Conservation (phyloP, 345 rosid species). For the Melaleuca alternifolia region DNA sequence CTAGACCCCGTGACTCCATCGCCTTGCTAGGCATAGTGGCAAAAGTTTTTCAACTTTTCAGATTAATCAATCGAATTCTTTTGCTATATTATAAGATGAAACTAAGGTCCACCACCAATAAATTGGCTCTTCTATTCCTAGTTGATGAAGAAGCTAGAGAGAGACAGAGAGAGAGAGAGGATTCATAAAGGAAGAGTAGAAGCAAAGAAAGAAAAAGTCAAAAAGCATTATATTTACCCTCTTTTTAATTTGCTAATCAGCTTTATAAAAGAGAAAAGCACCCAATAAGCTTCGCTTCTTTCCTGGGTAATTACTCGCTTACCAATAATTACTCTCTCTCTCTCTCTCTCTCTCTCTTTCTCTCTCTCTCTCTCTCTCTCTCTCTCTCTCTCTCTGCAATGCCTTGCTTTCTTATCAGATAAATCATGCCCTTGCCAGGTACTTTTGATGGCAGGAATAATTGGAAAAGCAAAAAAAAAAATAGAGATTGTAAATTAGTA, state of each 20-base stretch:
- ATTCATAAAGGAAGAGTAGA: background rate
- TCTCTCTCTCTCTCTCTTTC: too few relatives aligned
- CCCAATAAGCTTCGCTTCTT: conserved; percentile 34
- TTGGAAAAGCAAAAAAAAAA: background rate
- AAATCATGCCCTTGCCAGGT: background rate
- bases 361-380: background rate
- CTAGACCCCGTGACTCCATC: background rate
- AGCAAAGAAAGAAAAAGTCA: background rate
- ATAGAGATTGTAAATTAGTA: background rate
- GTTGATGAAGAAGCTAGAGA: background rate
- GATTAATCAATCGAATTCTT: background rate
- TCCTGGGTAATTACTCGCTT: conserved; percentile 6
- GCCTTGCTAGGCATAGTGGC: background rate
- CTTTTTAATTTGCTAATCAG: background rate
- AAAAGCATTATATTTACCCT: background rate
- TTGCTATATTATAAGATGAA: background rate
- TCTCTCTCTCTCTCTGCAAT: background rate
- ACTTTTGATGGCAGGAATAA: background rate
- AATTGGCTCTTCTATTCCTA: background rate
- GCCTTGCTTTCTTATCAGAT: background rate
- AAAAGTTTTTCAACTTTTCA: background rate
- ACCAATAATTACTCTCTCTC: background rate
- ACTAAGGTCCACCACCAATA: background rate
- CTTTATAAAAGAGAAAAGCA: conserved; percentile 4
- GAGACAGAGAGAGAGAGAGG: background rate